Evolutionary conservation across 2,329 filamentous ascomycete genomes (phyloP).

Genomic region (Fusarium pseudocircinatum): DNA sequence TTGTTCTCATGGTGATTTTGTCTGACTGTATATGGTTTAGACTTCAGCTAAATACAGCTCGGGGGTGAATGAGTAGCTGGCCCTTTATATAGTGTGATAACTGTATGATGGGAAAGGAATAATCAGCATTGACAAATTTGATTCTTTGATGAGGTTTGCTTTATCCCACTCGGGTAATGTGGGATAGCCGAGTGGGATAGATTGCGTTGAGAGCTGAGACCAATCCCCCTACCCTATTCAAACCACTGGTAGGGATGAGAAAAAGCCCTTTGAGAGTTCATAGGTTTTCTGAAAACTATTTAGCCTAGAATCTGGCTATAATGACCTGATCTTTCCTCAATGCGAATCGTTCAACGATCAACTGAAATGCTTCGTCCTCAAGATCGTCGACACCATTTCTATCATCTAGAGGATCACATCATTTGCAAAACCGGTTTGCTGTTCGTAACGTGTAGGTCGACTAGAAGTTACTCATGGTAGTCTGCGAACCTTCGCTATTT

Average conservation of each 20-base stretch:
- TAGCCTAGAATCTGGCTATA: too few relatives aligned
- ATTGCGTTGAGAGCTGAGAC: background rate
- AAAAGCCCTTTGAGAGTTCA: background rate
- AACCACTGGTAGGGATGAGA: background rate
- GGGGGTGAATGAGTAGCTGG: too few relatives aligned
- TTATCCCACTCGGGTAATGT: constrained; percentile 16
- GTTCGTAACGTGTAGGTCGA: too few relatives aligned
- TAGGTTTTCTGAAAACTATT: background rate
- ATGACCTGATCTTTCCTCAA: too few relatives aligned
- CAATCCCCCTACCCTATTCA: fast-evolving
- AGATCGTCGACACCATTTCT: too few relatives aligned
- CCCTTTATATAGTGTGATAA: too few relatives aligned
- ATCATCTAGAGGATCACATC: too few relatives aligned
- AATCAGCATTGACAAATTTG: background rate
- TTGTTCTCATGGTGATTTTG: background rate
- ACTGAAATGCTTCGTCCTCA: background rate
- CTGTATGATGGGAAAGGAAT: too few relatives aligned
- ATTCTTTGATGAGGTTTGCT: background rate
- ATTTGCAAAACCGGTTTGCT: too few relatives aligned
- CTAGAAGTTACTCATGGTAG: fast-evolving
- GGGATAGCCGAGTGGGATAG: constrained; percentile 17
- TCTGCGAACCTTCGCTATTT: too few relatives aligned
- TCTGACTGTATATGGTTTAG: fast-evolving
- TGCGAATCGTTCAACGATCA: background rate
- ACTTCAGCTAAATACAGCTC: too few relatives aligned